Evolutionary conservation across 495 filamentous ascomycete genomes (phyloP), one percentile per base, ranked within the genome.

Genomic region (Neurospora sp.): DNA sequence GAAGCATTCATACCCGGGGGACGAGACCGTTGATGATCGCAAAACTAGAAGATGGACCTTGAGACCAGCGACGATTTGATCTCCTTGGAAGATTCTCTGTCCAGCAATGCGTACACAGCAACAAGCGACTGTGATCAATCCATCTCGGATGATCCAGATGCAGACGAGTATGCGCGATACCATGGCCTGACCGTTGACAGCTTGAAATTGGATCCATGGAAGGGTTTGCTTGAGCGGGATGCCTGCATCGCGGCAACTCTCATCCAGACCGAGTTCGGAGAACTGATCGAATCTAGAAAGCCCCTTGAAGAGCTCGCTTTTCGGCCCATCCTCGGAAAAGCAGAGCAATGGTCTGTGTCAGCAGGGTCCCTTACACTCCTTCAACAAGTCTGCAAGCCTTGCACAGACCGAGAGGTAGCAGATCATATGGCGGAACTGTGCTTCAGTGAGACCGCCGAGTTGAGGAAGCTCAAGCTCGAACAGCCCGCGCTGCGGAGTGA

Each of bases 401-500:
- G 42, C 71, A 77, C 69, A 0, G 71, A 77, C 0, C 61, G 69
- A 5, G 74, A 76, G 16, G 14, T 74, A 4, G 14, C 40, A n/a
- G 47, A 53, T 18, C 47, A 75, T 20, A 76, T 74, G 70, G 65
- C 42, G 1, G 68, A 74, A 37, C 70, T 80, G 53, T 78, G 71
- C 41, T 72, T 69, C 27, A 9, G 68, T 12, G 70, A 68, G 42
- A 69, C 69, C n/a, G 6, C 18, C 3, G 70, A 74, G 6, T 44
- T 76, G 14, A 72, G 75, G 27, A 70, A 73, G 10, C 65, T 87
- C 20, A 89, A 87, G 73, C 16, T 89, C 3, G 88, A 91, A 18
- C 41, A 77, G 1, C 88, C 89, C 0, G 72, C 87, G 0, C 83
- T 92, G 9, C 76, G 75, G 9, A 85, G 79, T 22, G 85, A 89